These are phyloP conservation scores for Ceratobasidium sp. DNA, from an alignment of 1,284 basidiomycete genomes.

Conservation along the genomic window DNA sequence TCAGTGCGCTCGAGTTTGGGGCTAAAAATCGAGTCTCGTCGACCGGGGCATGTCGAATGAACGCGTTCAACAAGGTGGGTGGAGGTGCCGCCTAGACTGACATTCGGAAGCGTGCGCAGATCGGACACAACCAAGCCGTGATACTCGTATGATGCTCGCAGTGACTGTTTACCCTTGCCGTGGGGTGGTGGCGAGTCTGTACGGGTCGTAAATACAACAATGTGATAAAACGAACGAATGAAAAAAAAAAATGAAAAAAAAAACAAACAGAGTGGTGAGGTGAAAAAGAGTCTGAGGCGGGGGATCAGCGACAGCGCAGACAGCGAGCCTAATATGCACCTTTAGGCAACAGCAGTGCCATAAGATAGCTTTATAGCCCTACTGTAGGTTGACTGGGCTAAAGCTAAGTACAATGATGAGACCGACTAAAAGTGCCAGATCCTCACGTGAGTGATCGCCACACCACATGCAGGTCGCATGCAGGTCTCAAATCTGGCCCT, in stretches of 20 bases:
- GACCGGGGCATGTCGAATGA: neutral
- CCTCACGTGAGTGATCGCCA: conserved; percentile 9
- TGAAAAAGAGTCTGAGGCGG: neutral
- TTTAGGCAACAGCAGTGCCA: too few relatives aligned
- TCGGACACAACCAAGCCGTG: conserved; percentile 27
- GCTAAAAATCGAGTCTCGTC: conserved; percentile 40
- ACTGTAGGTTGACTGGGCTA: neutral
- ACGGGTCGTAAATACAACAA: neutral
- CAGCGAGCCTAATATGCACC: neutral
- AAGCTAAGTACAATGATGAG: neutral
- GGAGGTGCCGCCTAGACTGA: neutral
- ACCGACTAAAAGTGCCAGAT: neutral
- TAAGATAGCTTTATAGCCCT: too few relatives aligned
- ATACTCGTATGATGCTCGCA: conserved; percentile 32
- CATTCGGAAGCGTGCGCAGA: conserved; percentile 23
- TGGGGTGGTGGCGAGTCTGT: conserved; percentile 5
- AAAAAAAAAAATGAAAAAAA: neutral
- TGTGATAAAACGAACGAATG: conserved; percentile 1
- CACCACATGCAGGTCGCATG: neutral
- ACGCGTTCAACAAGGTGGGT: neutral
- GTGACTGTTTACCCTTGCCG: neutral
- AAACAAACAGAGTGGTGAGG: neutral
- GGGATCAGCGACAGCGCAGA: conserved; percentile 1
- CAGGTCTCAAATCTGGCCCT: neutral
- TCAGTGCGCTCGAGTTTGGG: neutral